A percentile compares a stretch with the other conserved stretches of the same genome.
phyloP scores from a whole-genome alignment of 805 yeast genomes.

The Candida hispaniensis region DNA sequence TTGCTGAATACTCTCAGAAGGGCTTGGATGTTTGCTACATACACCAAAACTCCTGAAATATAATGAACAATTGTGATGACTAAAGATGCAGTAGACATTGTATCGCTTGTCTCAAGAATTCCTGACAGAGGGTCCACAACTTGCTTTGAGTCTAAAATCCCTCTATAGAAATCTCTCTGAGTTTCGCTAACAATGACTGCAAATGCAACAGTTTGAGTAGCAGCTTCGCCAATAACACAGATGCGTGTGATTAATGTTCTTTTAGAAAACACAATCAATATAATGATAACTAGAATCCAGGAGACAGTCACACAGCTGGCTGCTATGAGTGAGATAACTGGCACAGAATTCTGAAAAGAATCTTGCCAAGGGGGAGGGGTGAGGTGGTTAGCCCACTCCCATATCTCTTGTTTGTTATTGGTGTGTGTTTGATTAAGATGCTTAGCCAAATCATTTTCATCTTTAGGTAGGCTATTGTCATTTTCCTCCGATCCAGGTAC shows the following conservation, averaged over 20 bases:
- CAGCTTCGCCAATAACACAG: constrained; percentile 1
- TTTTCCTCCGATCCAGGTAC: no score
- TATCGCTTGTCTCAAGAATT: constrained; percentile 1
- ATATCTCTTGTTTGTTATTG: no score
- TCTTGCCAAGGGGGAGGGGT: constrained; percentile 13
- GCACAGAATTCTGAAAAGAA: constrained; percentile 8
- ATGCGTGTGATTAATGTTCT: constrained; percentile 5
- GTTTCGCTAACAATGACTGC: constrained; percentile 3
- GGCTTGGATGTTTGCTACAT: constrained; percentile 6
- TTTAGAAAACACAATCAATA: constrained; percentile 4
- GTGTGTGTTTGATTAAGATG: no score
- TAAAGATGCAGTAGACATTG: constrained; percentile 1
- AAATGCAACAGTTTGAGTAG: constrained; percentile 3
- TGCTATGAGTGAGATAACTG: constrained; percentile 1
- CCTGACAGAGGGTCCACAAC: constrained; percentile 6
- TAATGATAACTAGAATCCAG: constrained; percentile 7
- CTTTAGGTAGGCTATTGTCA: no score
- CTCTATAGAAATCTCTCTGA: neutral
- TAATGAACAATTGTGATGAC: constrained; percentile 8
- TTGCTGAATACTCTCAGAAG: constrained; percentile 6
- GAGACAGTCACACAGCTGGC: constrained; percentile 7
- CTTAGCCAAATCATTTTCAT: no score
- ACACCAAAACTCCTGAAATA: constrained; percentile 10
- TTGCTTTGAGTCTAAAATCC: constrained; percentile 5
- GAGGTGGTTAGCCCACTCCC: constrained; percentile 1